Base-by-base conservation (phyloP, 768 basidiomycete species). In the Grammothele lineata region DNA sequence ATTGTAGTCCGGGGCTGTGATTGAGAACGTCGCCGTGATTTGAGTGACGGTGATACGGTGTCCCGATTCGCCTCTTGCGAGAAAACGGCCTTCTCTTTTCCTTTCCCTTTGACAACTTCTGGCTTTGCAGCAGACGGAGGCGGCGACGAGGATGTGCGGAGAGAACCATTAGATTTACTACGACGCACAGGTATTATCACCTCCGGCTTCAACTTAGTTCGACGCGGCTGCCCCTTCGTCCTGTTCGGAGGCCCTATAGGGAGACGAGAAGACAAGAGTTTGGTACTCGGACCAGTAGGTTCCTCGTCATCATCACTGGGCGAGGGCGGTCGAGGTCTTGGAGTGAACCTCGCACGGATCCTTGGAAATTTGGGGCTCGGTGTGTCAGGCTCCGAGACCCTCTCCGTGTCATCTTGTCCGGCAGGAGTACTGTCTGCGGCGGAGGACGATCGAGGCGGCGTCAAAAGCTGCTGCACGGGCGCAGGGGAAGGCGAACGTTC, bases 361-460 rank as follows among this genome's bases (percentile, higher is more conserved):
- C 34, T 43, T 12, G 51, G 51, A 37, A 47, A 44, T 9, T 47
- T 39, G 4, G 51, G 51, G 17, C 51, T 52, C 3, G 51, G 51
- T n/a, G 51, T 27, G 4, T 44, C 51, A 9, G 25, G 27, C 1
- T 37, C 6, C 35, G 42, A 26, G 15, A 17, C 2, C 32, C 23
- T 2, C 25, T 14, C 5, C 42, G 41, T 36, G 21, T 32, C 25
- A n/a, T 42, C 37, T 1, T 37, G 8, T 3, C 19, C 2, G 19
- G 15, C 9, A 0, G 42, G 52, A 14, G 40, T n/a, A 1, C 26
- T 34, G 8, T 50, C 50, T 4, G 40, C 26, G 6, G 37, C 48
- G 4, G 56, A 54, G 8, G 56, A 50, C 0, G 56, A 57, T 15
- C 34, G 52, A 3, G 56, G 56, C 8, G 56, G 56, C 6, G 56